These are phyloP conservation scores for Cytospora piceae DNA, from an alignment of 2,329 filamentous ascomycete species.

Conservation along the genomic window DNA sequence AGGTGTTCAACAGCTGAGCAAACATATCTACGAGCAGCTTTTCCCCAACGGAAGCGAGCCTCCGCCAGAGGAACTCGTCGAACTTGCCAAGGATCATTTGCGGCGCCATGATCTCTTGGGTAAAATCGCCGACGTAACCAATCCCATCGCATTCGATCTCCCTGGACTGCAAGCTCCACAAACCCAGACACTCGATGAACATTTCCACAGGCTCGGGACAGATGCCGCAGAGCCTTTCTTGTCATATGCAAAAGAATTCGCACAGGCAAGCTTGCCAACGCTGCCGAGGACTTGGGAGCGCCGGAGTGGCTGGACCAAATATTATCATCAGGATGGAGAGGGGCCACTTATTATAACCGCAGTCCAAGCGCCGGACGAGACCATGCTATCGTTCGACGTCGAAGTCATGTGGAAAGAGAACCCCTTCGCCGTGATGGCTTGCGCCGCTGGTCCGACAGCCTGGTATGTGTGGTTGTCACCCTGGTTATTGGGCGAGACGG, in stretches of 20 bases:
- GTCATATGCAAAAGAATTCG: conserved; percentile 73
- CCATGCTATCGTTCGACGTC: conserved; percentile 89
- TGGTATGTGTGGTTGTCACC: conserved; percentile 99
- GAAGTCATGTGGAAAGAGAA: conserved; percentile 96
- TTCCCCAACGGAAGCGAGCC: conserved; percentile 65
- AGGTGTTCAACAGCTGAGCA: conserved; percentile 90
- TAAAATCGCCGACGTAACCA: conserved; percentile 79
- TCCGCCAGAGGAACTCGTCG: conserved; percentile 72
- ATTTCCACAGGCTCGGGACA: conserved; percentile 86
- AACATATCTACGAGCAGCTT: conserved; percentile 79
- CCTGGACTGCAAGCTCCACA: conserved; percentile 71
- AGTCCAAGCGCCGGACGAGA: conserved; percentile 77
- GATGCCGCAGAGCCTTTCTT: conserved; percentile 88
- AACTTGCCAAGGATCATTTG: conserved; percentile 81
- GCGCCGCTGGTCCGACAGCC: conserved; percentile 82
- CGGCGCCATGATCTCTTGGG: conserved; percentile 83
- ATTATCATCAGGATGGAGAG: conserved; percentile 72
- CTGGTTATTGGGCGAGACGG: conserved; percentile 84
- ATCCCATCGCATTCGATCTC: conserved; percentile 83
- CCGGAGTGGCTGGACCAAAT: conserved; percentile 93
- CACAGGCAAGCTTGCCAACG: conserved; percentile 60
- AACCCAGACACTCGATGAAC: conserved; percentile 77
- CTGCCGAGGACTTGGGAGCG: conserved; percentile 73
- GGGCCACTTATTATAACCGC: conserved; percentile 53
- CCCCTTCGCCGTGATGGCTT: conserved; percentile 94